Conservation (phyloP, 139 green algal species). For the Zygnema circumcarinatum region DNA sequence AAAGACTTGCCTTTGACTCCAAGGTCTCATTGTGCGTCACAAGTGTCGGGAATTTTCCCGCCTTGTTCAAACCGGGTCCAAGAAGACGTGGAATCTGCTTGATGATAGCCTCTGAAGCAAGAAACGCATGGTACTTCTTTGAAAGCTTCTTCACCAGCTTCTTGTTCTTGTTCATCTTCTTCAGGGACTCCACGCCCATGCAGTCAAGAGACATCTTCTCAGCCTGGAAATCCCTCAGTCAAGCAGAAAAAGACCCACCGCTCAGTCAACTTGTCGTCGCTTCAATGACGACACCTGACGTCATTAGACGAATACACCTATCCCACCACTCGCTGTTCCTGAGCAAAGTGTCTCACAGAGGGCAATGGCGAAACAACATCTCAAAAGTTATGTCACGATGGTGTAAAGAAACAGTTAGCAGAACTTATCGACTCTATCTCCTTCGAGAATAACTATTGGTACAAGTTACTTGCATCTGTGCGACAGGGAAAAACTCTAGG, state of each 20-base stretch:
- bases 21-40: slow-evolving; percentile 77
- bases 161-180: slow-evolving; percentile 99
- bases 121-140: slow-evolving; percentile 96
- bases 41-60: slow-evolving; percentile 97
- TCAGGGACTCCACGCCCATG: slow-evolving; percentile 95
- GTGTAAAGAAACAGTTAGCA: slow-evolving; percentile 7
- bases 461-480: no score
- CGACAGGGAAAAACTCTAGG: no score
- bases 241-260: neutral
- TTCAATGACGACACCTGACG: no score
- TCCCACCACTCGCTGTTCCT: no score
- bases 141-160: slow-evolving; percentile 99
- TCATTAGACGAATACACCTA: no score
- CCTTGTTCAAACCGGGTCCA: slow-evolving; percentile 98
- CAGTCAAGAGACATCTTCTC: slow-evolving; percentile 83
- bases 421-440: no score
- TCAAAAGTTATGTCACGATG: neutral
- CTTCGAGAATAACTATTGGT: no score
- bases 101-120: slow-evolving; percentile 97
- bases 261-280: no score
- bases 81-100: slow-evolving; percentile 98
- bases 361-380: no score
- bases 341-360: no score
- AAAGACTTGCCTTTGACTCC: slow-evolving; percentile 79
- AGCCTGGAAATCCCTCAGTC: slow-evolving; percentile 66